These are phyloP conservation scores for Pachyrhizus erosus DNA, from an alignment of 306 rosid species.

Conservation along the genomic window DNA sequence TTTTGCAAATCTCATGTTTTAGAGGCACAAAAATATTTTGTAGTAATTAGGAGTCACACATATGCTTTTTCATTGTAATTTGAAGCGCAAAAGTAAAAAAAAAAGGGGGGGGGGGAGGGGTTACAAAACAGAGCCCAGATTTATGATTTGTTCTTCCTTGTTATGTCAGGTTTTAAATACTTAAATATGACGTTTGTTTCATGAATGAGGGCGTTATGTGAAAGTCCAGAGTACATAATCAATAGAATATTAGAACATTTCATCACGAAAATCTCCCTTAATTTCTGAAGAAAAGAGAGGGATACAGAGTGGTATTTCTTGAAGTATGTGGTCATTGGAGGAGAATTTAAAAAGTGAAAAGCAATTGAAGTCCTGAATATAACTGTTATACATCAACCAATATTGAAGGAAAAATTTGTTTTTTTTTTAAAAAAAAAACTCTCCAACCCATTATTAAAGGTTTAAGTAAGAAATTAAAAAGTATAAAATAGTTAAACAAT, in stretches of 20 bases:
- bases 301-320: conserved; percentile 18
- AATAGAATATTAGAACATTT: conserved; percentile 3
- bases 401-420: background rate
- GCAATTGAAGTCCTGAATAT: background rate
- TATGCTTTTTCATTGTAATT: background rate
- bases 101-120: conserved; percentile 38
- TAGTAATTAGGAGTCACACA: background rate
- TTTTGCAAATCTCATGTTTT: too few species aligned
- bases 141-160: background rate
- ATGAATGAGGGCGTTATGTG: background rate
- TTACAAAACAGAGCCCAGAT: conserved; percentile 15
- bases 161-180: conserved; percentile 1
- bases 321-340: background rate
- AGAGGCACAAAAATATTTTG: too few species aligned
- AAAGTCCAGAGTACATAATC: background rate
- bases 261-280: background rate
- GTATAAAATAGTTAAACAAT: background rate
- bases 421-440: background rate
- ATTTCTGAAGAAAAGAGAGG: conserved; percentile 2
- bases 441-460: background rate
- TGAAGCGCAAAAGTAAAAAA: background rate
- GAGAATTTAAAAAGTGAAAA: conserved; percentile 29
- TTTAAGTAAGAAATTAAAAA: conserved; percentile 14
- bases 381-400: background rate
- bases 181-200: background rate